Conservation (phyloP, 1,284 basidiomycete species). For the Ceratobasidium sp. region DNA sequence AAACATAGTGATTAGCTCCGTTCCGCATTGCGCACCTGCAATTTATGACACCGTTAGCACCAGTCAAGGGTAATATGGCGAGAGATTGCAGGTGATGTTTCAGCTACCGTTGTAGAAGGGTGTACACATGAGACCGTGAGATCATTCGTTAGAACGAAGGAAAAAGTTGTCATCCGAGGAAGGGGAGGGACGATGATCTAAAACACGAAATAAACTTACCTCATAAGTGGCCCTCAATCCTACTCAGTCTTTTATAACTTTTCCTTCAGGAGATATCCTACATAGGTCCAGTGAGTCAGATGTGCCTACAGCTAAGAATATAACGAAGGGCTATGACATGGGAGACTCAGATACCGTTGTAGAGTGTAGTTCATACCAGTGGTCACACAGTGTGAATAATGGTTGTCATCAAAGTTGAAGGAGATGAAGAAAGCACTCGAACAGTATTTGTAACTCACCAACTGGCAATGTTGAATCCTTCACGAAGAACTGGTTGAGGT, state of each 20-base stretch:
- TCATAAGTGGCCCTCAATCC: background rate
- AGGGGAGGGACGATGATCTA: background rate
- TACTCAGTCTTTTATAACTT: background rate
- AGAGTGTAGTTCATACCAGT: conserved; percentile 35
- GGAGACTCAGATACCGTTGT: conserved; percentile 44
- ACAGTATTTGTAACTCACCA: background rate
- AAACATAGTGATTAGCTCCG: background rate
- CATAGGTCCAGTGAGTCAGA: background rate
- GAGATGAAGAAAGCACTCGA: background rate
- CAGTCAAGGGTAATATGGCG: background rate
- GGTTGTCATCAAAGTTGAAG: conserved; percentile 34
- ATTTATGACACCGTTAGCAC: too few relatives aligned
- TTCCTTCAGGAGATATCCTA: background rate
- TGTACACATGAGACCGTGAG: conserved; percentile 44
- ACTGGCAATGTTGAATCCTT: too few relatives aligned
- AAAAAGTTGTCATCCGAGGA: conserved; percentile 41
- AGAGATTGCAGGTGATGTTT: background rate
- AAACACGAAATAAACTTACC: background rate
- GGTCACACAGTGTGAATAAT: conserved; percentile 46
- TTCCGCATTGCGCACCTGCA: too few relatives aligned
- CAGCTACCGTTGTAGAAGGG: conserved; percentile 46
- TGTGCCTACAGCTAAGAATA: background rate
- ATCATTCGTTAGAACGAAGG: conserved; percentile 46
- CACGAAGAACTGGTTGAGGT: too few relatives aligned
- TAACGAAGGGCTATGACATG: background rate